Conservation (phyloP, 208 protist species). For the Trichomonas gallinae region DNA sequence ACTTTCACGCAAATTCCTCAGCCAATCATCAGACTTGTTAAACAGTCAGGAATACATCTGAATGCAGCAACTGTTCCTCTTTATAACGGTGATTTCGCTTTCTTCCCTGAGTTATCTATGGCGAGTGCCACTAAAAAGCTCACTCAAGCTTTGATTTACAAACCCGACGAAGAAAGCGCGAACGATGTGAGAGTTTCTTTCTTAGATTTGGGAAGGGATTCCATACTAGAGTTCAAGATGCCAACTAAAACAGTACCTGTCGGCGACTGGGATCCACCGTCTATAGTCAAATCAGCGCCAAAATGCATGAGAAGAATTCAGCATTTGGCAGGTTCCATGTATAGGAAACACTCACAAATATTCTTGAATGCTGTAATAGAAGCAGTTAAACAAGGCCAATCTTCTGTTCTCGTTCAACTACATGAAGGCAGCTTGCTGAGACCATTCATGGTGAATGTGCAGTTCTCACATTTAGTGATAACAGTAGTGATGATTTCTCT, state of each 20-base stretch:
- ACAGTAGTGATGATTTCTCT: neutral
- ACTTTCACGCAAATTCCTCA: neutral
- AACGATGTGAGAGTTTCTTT: neutral
- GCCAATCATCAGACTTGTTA: neutral
- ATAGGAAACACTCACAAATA: neutral
- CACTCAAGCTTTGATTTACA: neutral
- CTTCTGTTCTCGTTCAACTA: neutral
- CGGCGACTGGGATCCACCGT: neutral
- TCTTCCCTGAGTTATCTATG: neutral
- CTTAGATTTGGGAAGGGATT: neutral
- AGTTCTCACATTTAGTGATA: neutral
- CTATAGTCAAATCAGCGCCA: neutral
- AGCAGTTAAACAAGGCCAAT: neutral
- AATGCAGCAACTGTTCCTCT: neutral
- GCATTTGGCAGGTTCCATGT: neutral
- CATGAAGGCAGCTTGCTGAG: neutral
- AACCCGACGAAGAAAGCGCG: neutral
- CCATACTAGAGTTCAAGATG: neutral
- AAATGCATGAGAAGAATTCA: neutral
- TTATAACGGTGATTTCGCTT: neutral
- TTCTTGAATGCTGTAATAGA: neutral
- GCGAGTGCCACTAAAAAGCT: too few relatives aligned
- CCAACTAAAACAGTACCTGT: neutral
- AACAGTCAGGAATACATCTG: neutral
- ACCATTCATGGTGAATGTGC: neutral